A percentile compares a stretch with the other conserved stretches of the same genome.
phyloP scores from a whole-genome alignment of 257 asterid genomes.

The Asclepias syriaca region DNA sequence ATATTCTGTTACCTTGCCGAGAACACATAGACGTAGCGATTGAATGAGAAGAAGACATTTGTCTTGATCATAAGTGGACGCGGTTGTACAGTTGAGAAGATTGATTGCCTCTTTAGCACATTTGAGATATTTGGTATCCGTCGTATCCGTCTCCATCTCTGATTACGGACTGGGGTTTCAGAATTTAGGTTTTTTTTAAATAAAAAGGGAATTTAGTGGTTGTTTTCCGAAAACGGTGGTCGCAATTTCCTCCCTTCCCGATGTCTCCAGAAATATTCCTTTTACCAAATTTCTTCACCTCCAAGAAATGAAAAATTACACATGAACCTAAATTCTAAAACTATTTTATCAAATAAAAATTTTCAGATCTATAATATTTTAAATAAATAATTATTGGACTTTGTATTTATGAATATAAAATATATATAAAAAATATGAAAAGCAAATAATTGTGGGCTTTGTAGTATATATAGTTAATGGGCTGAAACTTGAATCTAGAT shows the following conservation, averaged over 20 bases:
- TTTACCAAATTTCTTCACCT: neutral
- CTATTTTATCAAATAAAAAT: no score
- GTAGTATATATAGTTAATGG: no score
- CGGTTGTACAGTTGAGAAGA: conserved; percentile 74
- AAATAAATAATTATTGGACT: no score
- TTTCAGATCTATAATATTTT: no score
- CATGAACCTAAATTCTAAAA: no score
- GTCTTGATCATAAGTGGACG: conserved; percentile 57
- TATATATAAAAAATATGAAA: no score
- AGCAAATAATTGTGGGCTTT: no score
- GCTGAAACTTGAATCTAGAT: no score
- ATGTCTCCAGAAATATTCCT: neutral
- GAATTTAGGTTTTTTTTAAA: conserved; percentile 4
- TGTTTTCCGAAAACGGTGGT: neutral
- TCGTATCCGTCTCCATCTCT: neutral
- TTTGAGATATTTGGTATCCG: conserved; percentile 34
- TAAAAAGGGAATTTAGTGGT: neutral
- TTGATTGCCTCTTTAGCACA: conserved; percentile 69
- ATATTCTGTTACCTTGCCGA: conserved; percentile 42
- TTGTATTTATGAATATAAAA: no score
- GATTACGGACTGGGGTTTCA: neutral
- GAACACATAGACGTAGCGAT: conserved; percentile 66
- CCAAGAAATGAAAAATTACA: neutral
- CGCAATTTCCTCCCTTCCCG: neutral
- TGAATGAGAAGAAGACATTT: conserved; percentile 62